Evolutionary conservation across 257 asterid species (phyloP).

Genomic region (Henckelia pumila): DNA sequence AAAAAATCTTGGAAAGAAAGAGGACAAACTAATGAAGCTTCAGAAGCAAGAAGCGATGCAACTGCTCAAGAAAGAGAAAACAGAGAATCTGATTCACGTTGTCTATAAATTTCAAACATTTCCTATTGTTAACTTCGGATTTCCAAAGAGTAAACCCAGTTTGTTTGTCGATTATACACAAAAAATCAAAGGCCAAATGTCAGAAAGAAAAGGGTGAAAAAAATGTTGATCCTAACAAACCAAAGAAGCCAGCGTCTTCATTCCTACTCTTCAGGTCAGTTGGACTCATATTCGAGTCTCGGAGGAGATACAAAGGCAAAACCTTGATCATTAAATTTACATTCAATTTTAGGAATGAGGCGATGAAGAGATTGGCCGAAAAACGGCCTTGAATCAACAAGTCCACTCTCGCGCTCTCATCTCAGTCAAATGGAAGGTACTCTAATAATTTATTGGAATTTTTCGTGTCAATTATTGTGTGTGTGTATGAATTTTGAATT

Average conservation of each 20-base stretch:
- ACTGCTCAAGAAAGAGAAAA: constrained; percentile 83
- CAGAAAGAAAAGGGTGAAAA: constrained; percentile 53
- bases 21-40: constrained; percentile 64
- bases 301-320: not conserved
- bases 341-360: constrained; percentile 46
- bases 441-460: not conserved
- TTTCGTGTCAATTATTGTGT: not conserved
- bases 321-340: not conserved
- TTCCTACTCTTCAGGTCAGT: constrained; percentile 59
- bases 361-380: constrained; percentile 52
- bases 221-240: constrained; percentile 74
- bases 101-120: not conserved
- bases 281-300: not conserved
- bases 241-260: constrained; percentile 87
- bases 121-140: no score
- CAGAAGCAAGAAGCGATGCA: constrained; percentile 91
- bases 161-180: constrained; percentile 9
- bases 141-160: not conserved
- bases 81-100: constrained; percentile 75
- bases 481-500: not conserved
- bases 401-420: constrained; percentile 61
- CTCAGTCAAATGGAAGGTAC: constrained; percentile 85
- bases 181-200: constrained; percentile 66
- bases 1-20: constrained; percentile 50
- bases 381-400: constrained; percentile 64